phyloP scores from a whole-genome alignment of 176 grass and related monocot genomes.

The Triticum urartu region DNA sequence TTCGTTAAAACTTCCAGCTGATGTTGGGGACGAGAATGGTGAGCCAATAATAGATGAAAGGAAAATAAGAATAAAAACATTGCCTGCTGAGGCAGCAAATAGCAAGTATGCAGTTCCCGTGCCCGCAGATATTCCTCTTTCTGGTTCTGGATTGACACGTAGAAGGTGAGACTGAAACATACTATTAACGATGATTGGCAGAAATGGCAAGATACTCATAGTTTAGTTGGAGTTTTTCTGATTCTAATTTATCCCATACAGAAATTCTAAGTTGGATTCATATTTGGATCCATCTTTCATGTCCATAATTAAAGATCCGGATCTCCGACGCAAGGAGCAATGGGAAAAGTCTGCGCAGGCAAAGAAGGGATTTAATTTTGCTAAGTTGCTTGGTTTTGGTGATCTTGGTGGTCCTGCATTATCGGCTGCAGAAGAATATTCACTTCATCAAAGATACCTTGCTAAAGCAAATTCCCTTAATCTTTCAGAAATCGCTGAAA shows the following conservation, averaged over 20 bases:
- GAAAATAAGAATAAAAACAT: conserved; percentile 96
- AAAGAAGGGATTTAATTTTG: conserved; percentile 91
- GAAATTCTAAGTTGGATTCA: conserved; percentile 86
- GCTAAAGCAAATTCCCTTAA: conserved; percentile 98
- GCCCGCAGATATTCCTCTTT: conserved; percentile 54
- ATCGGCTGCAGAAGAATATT: conserved; percentile 94
- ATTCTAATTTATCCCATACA: conserved; percentile 19
- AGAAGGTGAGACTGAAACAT: conserved; percentile 50
- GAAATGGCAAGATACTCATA: neutral
- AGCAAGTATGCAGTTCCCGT: conserved; percentile 30
- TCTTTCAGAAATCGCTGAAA: conserved; percentile 98
- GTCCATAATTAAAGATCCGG: conserved; percentile 97
- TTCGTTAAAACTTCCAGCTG: conserved; percentile 78
- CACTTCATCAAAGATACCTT: conserved; percentile 93
- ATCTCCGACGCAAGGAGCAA: conserved; percentile 76
- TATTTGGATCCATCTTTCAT: conserved; percentile 93
- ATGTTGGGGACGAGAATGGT: conserved; percentile 99
- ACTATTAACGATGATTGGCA: neutral
- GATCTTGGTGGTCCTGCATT: conserved; percentile 79
- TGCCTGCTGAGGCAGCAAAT: conserved; percentile 54
- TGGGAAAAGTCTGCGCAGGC: conserved; percentile 77
- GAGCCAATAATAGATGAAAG: conserved; percentile 96
- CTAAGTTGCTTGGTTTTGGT: conserved; percentile 83
- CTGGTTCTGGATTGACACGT: conserved; percentile 63
- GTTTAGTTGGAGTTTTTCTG: neutral